phyloP scores from a whole-genome alignment of 2,329 filamentous ascomycete species.

The Madurella fahalii region DNA sequence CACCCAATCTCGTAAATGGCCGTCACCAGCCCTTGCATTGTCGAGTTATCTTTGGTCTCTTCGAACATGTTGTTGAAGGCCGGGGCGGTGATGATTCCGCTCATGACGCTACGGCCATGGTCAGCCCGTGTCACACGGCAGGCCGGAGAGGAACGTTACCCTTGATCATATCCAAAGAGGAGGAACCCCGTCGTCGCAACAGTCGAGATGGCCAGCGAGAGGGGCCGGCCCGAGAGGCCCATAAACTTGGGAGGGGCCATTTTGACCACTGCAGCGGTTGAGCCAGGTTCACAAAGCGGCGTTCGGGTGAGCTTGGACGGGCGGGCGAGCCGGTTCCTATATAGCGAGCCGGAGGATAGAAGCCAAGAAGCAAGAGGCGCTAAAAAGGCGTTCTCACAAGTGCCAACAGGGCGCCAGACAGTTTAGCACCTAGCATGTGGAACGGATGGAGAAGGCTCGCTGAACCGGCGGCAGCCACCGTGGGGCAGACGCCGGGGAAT shows the following conservation, averaged over 20 bases:
- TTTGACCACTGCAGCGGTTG: constrained; percentile 12
- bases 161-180: constrained; percentile 56
- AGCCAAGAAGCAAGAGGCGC: background rate
- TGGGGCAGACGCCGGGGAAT: constrained; percentile 4
- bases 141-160: constrained; percentile 30
- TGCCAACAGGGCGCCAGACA: constrained; percentile 1
- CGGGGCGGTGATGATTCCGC: constrained; percentile 48
- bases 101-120: constrained; percentile 41
- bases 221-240: constrained; percentile 54
- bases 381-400: background rate
- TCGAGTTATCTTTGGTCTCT: constrained; percentile 40
- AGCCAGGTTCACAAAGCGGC: background rate
- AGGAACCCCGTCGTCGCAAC: constrained; percentile 61
- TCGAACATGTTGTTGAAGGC: constrained; percentile 48
- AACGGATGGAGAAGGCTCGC: constrained; percentile 7
- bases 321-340: constrained; percentile 1
- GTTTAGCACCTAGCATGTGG: constrained; percentile 3
- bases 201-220: constrained; percentile 56
- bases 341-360: constrained; percentile 1
- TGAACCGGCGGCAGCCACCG: constrained; percentile 7
- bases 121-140: constrained; percentile 1
- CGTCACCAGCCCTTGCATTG: constrained; percentile 45
- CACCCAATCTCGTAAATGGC: constrained; percentile 47
- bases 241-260: constrained; percentile 55
- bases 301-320: background rate